A percentile compares a stretch with the other conserved stretches of the same genome.
Conservation (phyloP, 768 basidiomycete genomes). For the Boletellus ananiceps region DNA sequence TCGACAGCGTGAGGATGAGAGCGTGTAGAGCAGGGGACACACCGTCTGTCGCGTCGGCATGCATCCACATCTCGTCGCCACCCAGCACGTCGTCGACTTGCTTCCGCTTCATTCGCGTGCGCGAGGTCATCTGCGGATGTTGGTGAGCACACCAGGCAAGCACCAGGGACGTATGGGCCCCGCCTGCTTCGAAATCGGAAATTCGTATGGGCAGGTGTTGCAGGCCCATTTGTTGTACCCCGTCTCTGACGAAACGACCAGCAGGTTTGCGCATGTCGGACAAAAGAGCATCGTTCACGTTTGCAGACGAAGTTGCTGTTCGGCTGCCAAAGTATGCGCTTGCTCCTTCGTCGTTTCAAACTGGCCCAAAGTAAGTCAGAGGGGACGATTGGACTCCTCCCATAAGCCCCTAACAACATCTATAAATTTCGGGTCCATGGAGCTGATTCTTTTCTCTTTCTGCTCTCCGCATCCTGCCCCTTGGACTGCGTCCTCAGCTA, state of each 20-base stretch:
- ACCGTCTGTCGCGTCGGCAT: constrained; percentile 87
- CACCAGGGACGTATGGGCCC: neutral
- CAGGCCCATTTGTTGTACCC: constrained; percentile 92
- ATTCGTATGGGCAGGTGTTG: constrained; percentile 93
- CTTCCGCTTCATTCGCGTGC: constrained; percentile 83
- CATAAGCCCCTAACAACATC: neutral
- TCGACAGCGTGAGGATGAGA: neutral
- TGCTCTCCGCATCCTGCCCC: too few relatives aligned
- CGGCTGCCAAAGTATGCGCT: too few relatives aligned
- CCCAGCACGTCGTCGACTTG: constrained; percentile 94
- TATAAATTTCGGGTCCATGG: neutral
- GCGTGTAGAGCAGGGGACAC: constrained; percentile 9
- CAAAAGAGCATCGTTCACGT: constrained; percentile 80
- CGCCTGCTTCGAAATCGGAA: constrained; percentile 35
- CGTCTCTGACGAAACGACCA: constrained; percentile 71
- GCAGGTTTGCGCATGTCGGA: constrained; percentile 87
- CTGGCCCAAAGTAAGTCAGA: neutral
- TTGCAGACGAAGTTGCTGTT: neutral
- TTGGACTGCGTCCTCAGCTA: too few relatives aligned
- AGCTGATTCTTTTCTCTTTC: neutral
- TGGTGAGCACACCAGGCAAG: neutral
- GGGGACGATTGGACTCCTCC: too few relatives aligned
- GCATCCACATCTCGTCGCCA: constrained; percentile 89
- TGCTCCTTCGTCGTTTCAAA: neutral
- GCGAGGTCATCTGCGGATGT: constrained; percentile 75